A percentile compares a stretch with the other conserved stretches of the same genome.
phyloP scores from a whole-genome alignment of 73 alveolate genomes.

The Blepharisma stoltei region DNA sequence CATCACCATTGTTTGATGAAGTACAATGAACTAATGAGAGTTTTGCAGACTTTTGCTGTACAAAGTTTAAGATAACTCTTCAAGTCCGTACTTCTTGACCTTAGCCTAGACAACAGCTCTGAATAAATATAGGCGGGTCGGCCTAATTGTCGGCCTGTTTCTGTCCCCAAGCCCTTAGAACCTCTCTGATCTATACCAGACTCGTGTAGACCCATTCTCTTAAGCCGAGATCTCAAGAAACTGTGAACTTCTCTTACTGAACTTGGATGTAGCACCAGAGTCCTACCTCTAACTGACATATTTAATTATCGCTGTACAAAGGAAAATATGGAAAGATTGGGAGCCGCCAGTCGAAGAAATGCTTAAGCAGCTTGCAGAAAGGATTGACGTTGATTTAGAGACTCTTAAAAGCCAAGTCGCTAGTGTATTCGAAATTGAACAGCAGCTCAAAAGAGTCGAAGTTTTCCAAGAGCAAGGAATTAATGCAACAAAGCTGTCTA shows the following conservation, averaged over 20 bases:
- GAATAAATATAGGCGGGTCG: too few species aligned
- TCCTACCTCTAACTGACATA: too few species aligned
- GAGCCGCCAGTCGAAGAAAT: conserved; percentile 29
- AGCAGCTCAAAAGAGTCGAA: conserved; percentile 26
- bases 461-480: conserved; percentile 21
- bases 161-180: too few species aligned
- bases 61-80: too few species aligned
- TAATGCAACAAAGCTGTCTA: conserved; percentile 16
- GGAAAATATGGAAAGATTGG: neutral
- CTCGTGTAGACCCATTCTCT: too few species aligned
- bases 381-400: conserved; percentile 24
- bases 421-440: conserved; percentile 24
- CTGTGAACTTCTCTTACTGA: too few species aligned
- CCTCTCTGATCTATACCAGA: too few species aligned
- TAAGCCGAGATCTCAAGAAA: too few species aligned
- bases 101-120: too few species aligned
- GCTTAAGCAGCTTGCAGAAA: conserved; percentile 32
- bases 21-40: conserved; percentile 9
- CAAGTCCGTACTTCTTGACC: too few species aligned
- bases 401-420: neutral
- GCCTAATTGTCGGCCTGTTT: too few species aligned
- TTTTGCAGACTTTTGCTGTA: neutral
- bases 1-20: neutral
- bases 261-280: too few species aligned
- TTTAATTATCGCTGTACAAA: neutral